Percentiles rank a stretch among this genome's conserved stretches.
Evolutionary conservation across 2,329 filamentous ascomycete genomes (phyloP).

Genomic region (Acephala macrosclerotiorum): DNA sequence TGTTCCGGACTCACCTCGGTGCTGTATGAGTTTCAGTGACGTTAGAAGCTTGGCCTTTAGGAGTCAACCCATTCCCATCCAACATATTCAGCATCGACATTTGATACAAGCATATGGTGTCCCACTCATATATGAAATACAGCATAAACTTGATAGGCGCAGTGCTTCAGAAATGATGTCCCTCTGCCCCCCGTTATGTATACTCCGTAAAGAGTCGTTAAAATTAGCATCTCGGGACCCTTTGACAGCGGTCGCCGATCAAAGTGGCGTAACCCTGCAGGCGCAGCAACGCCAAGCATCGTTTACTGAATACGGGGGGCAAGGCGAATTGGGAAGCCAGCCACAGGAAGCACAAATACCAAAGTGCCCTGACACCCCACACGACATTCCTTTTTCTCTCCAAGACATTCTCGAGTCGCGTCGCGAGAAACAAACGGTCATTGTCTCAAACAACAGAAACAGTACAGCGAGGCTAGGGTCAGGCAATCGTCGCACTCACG

Average conservation of each 20-base stretch:
- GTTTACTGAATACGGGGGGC: neutral
- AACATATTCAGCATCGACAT: neutral
- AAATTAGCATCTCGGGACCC: slow-evolving; percentile 1
- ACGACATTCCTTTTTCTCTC: neutral
- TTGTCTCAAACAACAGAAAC: slow-evolving; percentile 11
- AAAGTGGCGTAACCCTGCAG: slow-evolving; percentile 6
- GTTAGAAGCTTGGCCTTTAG: neutral
- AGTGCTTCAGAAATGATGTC: neutral
- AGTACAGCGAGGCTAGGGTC: neutral
- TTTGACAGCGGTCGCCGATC: slow-evolving; percentile 10
- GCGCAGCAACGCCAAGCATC: slow-evolving; percentile 1
- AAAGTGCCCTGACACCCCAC: neutral
- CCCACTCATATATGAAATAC: neutral
- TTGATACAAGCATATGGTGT: neutral
- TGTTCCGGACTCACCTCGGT: neutral
- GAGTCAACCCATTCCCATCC: neutral
- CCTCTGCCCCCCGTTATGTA: neutral
- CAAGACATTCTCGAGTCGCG: slow-evolving; percentile 6
- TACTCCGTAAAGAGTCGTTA: neutral
- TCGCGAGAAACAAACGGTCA: neutral
- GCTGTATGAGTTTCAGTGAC: neutral
- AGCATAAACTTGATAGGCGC: neutral
- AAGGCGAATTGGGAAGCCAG: neutral
- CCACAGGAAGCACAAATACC: neutral
- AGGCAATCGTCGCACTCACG: neutral